Evolutionary conservation across 768 basidiomycete genomes (phyloP).

Genomic region (Hydnomerulius pinastri): DNA sequence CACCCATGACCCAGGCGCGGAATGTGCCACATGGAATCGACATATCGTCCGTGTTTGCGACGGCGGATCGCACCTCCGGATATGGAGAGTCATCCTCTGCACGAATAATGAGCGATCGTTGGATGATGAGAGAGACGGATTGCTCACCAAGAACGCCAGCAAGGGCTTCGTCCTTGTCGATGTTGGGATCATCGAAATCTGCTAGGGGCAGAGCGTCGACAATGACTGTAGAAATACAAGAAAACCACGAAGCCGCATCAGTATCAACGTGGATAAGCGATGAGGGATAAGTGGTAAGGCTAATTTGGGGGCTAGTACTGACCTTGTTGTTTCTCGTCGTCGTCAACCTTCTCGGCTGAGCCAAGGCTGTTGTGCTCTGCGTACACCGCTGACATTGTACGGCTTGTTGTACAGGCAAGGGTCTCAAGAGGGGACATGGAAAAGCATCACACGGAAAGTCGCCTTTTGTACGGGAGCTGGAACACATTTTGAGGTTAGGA

Average conservation of each 20-base stretch:
- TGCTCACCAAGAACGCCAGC: constrained; percentile 27
- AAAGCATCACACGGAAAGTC: background rate
- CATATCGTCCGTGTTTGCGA: constrained; percentile 72
- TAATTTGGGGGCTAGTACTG: constrained; percentile 4
- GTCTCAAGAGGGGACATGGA: background rate
- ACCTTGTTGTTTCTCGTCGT: constrained; percentile 22
- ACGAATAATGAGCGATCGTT: constrained; percentile 15
- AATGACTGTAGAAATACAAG: background rate
- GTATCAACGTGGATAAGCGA: no score
- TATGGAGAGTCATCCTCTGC: constrained; percentile 80
- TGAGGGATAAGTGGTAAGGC: background rate
- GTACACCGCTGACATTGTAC: constrained; percentile 20
- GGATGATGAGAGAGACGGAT: background rate
- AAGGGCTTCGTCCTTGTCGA: constrained; percentile 30
- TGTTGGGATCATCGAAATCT: constrained; percentile 41
- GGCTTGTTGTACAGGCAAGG: background rate
- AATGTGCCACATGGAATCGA: constrained; percentile 62
- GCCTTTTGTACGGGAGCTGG: constrained; percentile 25
- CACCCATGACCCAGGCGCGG: constrained; percentile 61
- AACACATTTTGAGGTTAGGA: no score
- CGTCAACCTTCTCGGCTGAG: constrained; percentile 20
- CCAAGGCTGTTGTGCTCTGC: constrained; percentile 16
- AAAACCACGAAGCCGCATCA: no score
- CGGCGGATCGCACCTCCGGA: constrained; percentile 79
- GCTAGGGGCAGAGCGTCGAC: constrained; percentile 9